Evolutionary conservation across 1,284 basidiomycete genomes (phyloP).

Genomic region (Agaricales sp.): DNA sequence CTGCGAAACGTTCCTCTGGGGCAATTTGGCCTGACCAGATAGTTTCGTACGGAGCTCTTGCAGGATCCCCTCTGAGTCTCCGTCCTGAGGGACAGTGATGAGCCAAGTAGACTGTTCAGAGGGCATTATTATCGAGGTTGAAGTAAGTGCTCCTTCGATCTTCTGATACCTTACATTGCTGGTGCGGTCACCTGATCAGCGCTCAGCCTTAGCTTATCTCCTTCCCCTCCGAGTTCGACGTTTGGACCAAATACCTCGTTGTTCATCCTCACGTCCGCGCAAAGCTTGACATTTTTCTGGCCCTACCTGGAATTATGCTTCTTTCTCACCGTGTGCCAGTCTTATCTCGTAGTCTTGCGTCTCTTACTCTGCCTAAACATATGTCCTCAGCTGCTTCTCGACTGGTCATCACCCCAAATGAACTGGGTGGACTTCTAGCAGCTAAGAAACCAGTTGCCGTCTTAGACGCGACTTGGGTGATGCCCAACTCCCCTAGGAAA

Average conservation of each 20-base stretch:
- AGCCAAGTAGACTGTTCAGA: constrained; percentile 84
- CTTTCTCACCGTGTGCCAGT: no score
- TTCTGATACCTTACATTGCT: no score
- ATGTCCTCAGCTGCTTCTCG: background rate
- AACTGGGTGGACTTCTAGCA: constrained; percentile 1
- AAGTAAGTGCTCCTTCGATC: no score
- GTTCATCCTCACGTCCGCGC: no score
- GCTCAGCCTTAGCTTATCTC: no score
- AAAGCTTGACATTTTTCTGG: no score
- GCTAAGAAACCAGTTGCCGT: constrained; percentile 31
- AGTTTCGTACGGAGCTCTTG: constrained; percentile 56
- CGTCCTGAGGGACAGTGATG: constrained; percentile 64
- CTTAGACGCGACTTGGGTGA: constrained; percentile 80
- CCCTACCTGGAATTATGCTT: no score
- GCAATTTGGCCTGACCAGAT: constrained; percentile 39
- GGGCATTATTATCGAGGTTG: constrained; percentile 40
- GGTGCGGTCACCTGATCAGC: no score
- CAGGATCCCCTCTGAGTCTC: constrained; percentile 58
- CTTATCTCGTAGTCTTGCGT: background rate
- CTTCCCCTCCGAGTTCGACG: no score
- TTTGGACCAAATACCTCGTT: no score
- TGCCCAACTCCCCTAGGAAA: constrained; percentile 72
- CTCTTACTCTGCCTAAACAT: background rate
- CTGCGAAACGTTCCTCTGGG: constrained; percentile 37
- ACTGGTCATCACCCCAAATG: background rate